Evolutionary conservation across 768 basidiomycete species (phyloP).

Genomic region (Mrakia gelida): DNA sequence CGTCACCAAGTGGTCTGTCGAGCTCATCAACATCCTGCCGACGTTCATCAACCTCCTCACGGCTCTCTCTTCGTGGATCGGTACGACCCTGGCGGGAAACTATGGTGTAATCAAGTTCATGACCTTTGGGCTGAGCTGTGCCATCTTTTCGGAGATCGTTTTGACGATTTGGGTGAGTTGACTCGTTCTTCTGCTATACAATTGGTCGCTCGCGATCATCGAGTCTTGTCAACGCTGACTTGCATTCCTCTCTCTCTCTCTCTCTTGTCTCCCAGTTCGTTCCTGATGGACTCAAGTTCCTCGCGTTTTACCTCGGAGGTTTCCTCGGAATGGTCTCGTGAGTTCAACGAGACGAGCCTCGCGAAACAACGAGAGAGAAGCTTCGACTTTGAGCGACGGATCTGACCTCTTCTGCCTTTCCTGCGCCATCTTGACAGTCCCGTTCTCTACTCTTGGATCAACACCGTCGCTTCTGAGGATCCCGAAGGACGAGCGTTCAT

Average conservation of each 20-base stretch:
- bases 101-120: conserved; percentile 30
- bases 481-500: conserved; percentile 37
- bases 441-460: conserved; percentile 34
- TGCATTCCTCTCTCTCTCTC: too few species aligned
- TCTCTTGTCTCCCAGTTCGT: too few species aligned
- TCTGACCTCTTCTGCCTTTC: background rate
- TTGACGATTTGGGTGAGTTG: conserved; percentile 35
- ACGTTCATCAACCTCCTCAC: conserved; percentile 39
- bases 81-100: conserved; percentile 36
- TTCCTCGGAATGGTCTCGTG: conserved; percentile 26
- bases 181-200: too few species aligned
- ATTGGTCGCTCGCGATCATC: too few species aligned
- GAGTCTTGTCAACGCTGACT: too few species aligned
- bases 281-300: conserved; percentile 38
- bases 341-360: background rate
- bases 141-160: conserved; percentile 33
- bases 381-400: background rate
- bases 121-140: conserved; percentile 32
- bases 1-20: conserved; percentile 31
- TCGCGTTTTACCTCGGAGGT: conserved; percentile 38
- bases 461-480: conserved; percentile 32
- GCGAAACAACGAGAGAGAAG: too few species aligned
- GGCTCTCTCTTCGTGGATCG: conserved; percentile 37
- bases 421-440: background rate
- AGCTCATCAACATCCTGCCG: conserved; percentile 38